A percentile compares a stretch with the other conserved stretches of the same genome.
phyloP scores from a whole-genome alignment of 805 yeast species.

The Schizosaccharomyces cryophilus region DNA sequence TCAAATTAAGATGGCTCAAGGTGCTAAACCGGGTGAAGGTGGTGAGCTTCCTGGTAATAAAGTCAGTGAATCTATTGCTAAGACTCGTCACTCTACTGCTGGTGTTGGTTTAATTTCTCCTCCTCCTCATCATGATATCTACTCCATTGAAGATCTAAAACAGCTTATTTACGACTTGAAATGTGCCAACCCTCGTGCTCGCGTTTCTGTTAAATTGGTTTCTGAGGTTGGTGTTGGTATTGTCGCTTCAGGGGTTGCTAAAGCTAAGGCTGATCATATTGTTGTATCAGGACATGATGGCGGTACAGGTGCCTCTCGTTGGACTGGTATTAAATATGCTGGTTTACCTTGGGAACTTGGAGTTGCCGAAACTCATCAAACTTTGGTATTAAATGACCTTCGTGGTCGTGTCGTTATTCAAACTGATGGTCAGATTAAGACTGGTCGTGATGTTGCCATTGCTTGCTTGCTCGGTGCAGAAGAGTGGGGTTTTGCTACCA shows the following conservation, averaged over 20 bases:
- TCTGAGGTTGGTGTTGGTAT: slow-evolving; percentile 98
- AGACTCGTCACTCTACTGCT: slow-evolving; percentile 86
- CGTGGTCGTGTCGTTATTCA: slow-evolving; percentile 89
- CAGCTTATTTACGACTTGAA: slow-evolving; percentile 89
- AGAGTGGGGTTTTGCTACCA: slow-evolving; percentile 94
- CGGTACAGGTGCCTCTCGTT: slow-evolving; percentile 98
- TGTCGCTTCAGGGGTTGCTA: slow-evolving; percentile 96
- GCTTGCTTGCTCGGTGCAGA: slow-evolving; percentile 95
- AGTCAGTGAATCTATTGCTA: slow-evolving; percentile 68
- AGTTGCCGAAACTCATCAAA: slow-evolving; percentile 93
- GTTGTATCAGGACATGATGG: slow-evolving; percentile 95
- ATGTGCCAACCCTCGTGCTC: slow-evolving; percentile 90
- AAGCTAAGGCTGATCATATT: slow-evolving; percentile 93
- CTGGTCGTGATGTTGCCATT: slow-evolving; percentile 90
- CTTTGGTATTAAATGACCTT: slow-evolving; percentile 79
- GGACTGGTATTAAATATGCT: slow-evolving; percentile 91
- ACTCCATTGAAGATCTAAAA: slow-evolving; percentile 91
- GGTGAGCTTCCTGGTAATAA: slow-evolving; percentile 94
- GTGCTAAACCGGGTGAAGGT: slow-evolving; percentile 99
- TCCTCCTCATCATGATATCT: slow-evolving; percentile 96
- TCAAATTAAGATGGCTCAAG: slow-evolving; percentile 97
- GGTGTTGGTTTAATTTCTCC: slow-evolving; percentile 95
- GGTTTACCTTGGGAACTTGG: slow-evolving; percentile 99
- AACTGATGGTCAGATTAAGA: slow-evolving; percentile 95
- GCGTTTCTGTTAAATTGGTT: slow-evolving; percentile 87